phyloP scores from a whole-genome alignment of 306 rosid species.

The Dalbergia oliveri region DNA sequence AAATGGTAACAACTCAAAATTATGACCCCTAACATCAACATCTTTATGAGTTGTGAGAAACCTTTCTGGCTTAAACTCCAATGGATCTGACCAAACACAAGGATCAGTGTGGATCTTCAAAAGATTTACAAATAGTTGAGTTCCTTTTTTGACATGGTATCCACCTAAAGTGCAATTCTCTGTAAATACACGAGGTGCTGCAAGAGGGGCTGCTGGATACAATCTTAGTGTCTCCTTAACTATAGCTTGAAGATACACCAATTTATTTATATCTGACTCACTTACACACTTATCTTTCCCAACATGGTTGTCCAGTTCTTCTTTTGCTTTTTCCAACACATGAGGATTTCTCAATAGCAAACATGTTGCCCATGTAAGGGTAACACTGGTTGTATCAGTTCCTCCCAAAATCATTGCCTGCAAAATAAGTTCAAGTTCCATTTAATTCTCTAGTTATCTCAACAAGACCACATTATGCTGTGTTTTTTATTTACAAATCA shows the following conservation, averaged over 20 bases:
- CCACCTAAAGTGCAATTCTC: conserved; percentile 9
- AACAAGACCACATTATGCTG: not conserved
- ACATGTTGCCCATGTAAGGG: conserved; percentile 28
- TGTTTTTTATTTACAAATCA: too few relatives aligned
- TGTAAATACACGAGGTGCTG: conserved; percentile 23
- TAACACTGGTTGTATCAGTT: conserved; percentile 22
- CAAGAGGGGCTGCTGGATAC: conserved; percentile 9
- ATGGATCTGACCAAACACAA: not conserved
- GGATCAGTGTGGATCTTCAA: conserved; percentile 27
- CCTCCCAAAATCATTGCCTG: conserved; percentile 21
- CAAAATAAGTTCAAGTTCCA: not conserved
- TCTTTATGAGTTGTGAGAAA: conserved; percentile 19
- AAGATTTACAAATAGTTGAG: not conserved
- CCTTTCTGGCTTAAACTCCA: conserved; percentile 14
- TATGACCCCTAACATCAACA: conserved; percentile 19
- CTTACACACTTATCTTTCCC: not conserved
- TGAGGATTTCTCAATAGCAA: conserved; percentile 21
- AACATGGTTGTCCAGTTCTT: conserved; percentile 9
- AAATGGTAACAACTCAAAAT: conserved; percentile 5
- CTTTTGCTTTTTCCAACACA: not conserved
- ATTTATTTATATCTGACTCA: conserved; percentile 12
- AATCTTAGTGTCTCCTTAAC: conserved; percentile 18
- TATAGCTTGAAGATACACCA: conserved; percentile 14
- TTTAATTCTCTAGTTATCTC: not conserved
- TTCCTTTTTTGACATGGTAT: not conserved